Percentiles rank a stretch among this genome's conserved stretches.
phyloP scores from a whole-genome alignment of 306 rosid genomes.

The Vicia sativa region DNA sequence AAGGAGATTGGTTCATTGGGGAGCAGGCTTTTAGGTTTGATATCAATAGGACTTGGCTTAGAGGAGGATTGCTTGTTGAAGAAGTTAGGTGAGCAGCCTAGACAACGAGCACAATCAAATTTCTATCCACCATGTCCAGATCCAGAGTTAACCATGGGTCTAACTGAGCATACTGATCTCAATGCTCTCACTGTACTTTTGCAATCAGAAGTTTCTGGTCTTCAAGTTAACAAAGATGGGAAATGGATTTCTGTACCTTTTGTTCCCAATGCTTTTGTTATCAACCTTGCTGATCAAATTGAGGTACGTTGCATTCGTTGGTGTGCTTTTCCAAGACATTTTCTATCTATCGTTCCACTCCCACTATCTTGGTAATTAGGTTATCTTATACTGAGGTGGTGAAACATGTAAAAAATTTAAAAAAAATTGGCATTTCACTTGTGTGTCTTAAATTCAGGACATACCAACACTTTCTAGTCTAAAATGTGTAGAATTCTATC shows the following conservation, averaged over 20 bases:
- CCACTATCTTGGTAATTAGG: no score
- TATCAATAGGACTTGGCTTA: conserved; percentile 54
- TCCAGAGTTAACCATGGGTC: conserved; percentile 34
- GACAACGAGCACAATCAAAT: conserved; percentile 48
- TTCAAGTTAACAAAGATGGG: conserved; percentile 57
- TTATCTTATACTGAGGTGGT: no score
- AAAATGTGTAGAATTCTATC: no score
- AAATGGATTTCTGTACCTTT: conserved; percentile 52
- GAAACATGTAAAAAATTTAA: no score
- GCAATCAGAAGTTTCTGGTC: conserved; percentile 49
- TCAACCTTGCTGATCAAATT: conserved; percentile 62
- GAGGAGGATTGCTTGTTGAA: conserved; percentile 42
- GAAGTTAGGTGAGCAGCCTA: conserved; percentile 45
- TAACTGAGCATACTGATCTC: conserved; percentile 42
- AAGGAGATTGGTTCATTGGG: conserved; percentile 45
- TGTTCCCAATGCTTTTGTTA: conserved; percentile 47
- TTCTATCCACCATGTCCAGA: conserved; percentile 37
- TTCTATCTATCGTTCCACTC: no score
- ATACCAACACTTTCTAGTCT: no score
- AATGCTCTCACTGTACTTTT: conserved; percentile 47
- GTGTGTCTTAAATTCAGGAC: no score
- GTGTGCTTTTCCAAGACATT: no score
- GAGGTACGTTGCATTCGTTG: conserved; percentile 38
- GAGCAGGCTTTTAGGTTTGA: conserved; percentile 46
- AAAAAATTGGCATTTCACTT: no score